Percentiles rank a stretch among this genome's conserved stretches.
These are phyloP conservation scores for Acorus gramineus DNA, from an alignment of 106 monocot species.

Conservation along the genomic window DNA sequence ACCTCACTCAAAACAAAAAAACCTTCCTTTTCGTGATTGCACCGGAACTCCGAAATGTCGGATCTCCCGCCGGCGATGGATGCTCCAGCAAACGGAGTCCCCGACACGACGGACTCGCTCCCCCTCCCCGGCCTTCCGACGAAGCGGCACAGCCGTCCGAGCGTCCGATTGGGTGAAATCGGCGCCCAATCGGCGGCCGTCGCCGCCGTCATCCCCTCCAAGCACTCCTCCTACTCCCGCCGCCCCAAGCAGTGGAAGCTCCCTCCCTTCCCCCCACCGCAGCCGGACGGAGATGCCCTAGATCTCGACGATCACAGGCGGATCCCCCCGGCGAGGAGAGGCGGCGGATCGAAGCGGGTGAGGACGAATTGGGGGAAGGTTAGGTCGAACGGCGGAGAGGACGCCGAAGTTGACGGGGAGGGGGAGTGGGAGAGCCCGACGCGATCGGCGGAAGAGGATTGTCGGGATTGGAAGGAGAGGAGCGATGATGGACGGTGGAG, in stretches of 20 bases:
- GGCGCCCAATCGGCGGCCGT: constrained; percentile 21
- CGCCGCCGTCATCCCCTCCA: constrained; percentile 4
- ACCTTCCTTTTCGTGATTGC: too few relatives aligned
- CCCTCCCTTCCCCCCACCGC: background rate
- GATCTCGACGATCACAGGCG: background rate
- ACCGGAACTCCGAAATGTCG: background rate
- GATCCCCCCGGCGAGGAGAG: background rate
- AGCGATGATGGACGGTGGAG: constrained; percentile 6
- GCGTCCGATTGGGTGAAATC: constrained; percentile 73
- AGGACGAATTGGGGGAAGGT: constrained; percentile 13
- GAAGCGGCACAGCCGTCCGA: constrained; percentile 81
- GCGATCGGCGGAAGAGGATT: constrained; percentile 14
- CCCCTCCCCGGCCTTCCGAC: background rate
- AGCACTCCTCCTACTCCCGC: constrained; percentile 5
- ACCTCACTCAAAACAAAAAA: too few relatives aligned
- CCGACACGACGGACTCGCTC: background rate
- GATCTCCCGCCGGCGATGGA: background rate
- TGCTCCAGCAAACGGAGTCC: background rate
- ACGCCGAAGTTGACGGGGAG: constrained; percentile 11
- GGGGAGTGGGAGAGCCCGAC: constrained; percentile 24
- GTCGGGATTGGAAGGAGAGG: constrained; percentile 25
- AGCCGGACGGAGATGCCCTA: too few relatives aligned
- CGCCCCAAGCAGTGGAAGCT: constrained; percentile 15
- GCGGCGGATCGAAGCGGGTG: constrained; percentile 5
- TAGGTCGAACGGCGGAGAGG: constrained; percentile 17